Conservation (phyloP, 2,329 filamentous ascomycete genomes). For the Endoconidiophora laricicola region DNA sequence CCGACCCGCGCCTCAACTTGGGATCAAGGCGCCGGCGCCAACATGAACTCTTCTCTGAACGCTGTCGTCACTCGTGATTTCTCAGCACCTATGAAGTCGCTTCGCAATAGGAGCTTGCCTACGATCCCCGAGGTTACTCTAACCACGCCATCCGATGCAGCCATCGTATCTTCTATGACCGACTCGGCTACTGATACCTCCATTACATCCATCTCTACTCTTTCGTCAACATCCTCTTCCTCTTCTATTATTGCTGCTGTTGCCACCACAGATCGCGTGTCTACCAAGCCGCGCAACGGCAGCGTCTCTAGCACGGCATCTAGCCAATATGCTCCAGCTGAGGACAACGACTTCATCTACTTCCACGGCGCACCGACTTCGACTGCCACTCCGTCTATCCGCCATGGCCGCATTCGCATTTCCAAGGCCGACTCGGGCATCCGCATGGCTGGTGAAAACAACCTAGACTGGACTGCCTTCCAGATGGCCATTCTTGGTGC, state of each 20-base stretch:
- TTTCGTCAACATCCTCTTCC: neutral
- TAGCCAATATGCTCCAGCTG: constrained; percentile 16
- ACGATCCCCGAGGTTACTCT: constrained; percentile 27
- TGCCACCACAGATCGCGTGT: neutral
- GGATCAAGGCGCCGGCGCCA: neutral
- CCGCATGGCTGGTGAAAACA: constrained; percentile 18
- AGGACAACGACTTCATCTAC: constrained; percentile 30
- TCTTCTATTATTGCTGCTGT: constrained; percentile 1
- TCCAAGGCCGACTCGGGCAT: constrained; percentile 26
- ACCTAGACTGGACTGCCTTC: constrained; percentile 46
- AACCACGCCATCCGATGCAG: constrained; percentile 13
- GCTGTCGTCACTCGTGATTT: constrained; percentile 17
- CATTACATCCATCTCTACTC: constrained; percentile 6
- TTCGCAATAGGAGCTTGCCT: constrained; percentile 19
- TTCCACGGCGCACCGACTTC: constrained; percentile 33
- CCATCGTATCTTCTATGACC: neutral
- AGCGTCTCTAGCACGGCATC: constrained; percentile 6
- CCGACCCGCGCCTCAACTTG: neutral
- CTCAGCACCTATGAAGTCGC: constrained; percentile 14
- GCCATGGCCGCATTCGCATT: constrained; percentile 39
- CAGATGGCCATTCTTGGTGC: constrained; percentile 47
- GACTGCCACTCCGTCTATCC: constrained; percentile 30
- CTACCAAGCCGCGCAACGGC: constrained; percentile 2
- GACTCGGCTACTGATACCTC: constrained; percentile 7
- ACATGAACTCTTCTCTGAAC: neutral